Base-by-base conservation (phyloP, 179 eudicot genomes). In the Beta corolliflora region DNA sequence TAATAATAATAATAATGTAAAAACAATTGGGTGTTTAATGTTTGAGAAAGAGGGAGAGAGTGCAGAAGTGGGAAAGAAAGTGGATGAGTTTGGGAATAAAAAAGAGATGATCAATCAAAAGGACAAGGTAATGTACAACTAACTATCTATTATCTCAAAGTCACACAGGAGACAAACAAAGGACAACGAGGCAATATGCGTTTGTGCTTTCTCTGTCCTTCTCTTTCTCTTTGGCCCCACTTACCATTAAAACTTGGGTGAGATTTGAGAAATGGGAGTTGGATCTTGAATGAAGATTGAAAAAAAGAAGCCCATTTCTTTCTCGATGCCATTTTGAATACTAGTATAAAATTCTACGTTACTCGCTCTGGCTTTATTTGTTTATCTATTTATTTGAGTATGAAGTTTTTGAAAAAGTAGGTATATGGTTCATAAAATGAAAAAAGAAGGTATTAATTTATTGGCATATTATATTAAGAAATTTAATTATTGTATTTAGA, bases 171-270 rank as follows among this genome's bases (percentile, higher is more conserved):
- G 63, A 58, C 63, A 58, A 58, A 77, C 72, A 77, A 48, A 25
- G 69, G 63, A 77, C 72, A 77, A 77, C 72, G 25, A 65, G 72
- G 80, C 72, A 77, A 58, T 77, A 71, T 77, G 80, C 21, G n/a
- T 58, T 68, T 36, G 72, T 18, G 48, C 19, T 36, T 13, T 68
- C 41, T 36, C 72, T 68, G 72, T 68, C 72, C 25, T 14, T 68
- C 45, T 68, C 9, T 68, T 15, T 68, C 45, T 68, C 9, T 48
- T 15, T 68, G 45, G 29, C 72, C 45, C 48, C 48, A 58, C 63
- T 58, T 58, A 14, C 63, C 18, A 58, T 58, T 58, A 58, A 58
- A 2, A 58, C 18, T 58, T 58, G 63, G 63, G 23, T 58, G n/a
- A 58, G 41, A 36, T 36, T 36, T 36, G 41, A 36, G 63, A 58